Base-by-base conservation (phyloP, 305 asterid genomes). In the Andrographis paniculata region DNA sequence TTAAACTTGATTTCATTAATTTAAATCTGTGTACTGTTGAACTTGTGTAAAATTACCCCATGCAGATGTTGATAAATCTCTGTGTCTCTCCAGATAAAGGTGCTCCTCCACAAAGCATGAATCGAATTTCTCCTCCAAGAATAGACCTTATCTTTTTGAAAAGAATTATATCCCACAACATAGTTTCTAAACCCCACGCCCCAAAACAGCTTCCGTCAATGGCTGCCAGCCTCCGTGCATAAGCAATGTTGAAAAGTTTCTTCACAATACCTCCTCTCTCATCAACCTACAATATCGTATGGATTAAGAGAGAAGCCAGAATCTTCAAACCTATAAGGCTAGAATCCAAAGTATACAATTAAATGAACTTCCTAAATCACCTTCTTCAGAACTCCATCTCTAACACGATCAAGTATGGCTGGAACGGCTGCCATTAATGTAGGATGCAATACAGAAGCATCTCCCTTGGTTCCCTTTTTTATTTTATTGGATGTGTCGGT, bases 121-220 rank as follows among this genome's bases (percentile, higher is more conserved):
- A 91, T 55, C 99, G 99, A 28, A 87, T 74, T 52, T 66, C 82
- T 28, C 99, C 95, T 42, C 96, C 99, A 72, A 91, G 75, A 80
- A 87, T 77, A 28, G 99, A 96, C 73, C 67, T 76, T 56, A 91
- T 70, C 70, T 91, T 87, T 59, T 73, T 81, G 44, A 91, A 91
- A 59, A 91, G 93, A 51, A 91, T 65, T 61, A 87, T 43, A 68
- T 79, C 74, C 99, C 99, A 87, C 2, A 91, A 50, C 38, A 71
- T 54, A 64, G 71, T 83, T 76, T 91, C 99, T 60, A 91, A 50
- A 52, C 96, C 99, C 99, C 99, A 91, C 19, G 95, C 96, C 20
- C 99, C 96, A 62, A 83, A 73, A 96, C 99, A 87, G 73, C 94
- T 83, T 40, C 99, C 99, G 57, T 87, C 80, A 50, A 83, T 69